A percentile compares a stretch with the other conserved stretches of the same genome.
Conservation (phyloP, 2,329 filamentous ascomycete genomes). For the Cadophora luteo-olivacea region DNA sequence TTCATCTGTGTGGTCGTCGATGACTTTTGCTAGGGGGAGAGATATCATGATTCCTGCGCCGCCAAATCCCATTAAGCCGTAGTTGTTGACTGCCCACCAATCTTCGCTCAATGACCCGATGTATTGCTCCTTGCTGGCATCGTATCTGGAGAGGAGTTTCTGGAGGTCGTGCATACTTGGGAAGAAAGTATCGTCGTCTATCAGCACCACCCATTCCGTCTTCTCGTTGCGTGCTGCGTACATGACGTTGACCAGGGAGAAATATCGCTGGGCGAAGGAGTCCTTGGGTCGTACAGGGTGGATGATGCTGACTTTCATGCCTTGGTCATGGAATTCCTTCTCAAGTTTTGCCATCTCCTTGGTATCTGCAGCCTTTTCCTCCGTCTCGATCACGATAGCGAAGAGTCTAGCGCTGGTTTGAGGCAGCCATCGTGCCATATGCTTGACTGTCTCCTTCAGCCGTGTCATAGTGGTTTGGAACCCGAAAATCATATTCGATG, state of each 20-base stretch:
- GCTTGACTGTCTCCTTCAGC: conserved; percentile 41
- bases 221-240: conserved; percentile 47
- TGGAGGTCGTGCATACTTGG: conserved; percentile 40
- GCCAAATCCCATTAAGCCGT: conserved; percentile 44
- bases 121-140: conserved; percentile 39
- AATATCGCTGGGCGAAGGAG: conserved; percentile 49
- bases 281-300: conserved; percentile 38
- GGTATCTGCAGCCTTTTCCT: conserved; percentile 37
- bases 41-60: conserved; percentile 43
- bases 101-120: conserved; percentile 42
- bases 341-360: conserved; percentile 38
- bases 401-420: conserved; percentile 41
- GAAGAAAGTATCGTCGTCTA: conserved; percentile 46
- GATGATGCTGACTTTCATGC: conserved; percentile 41
- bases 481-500: conserved; percentile 59
- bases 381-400: conserved; percentile 43
- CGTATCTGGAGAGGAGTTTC: conserved; percentile 44
- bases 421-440: conserved; percentile 43
- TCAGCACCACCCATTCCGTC: conserved; percentile 44
- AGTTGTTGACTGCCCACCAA: conserved; percentile 44
- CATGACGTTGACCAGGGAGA: conserved; percentile 51
- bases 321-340: conserved; percentile 35
- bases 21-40: conserved; percentile 37
- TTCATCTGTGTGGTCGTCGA: conserved; percentile 39
- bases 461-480: conserved; percentile 42